These are phyloP conservation scores for Ajuga chamaepitys DNA, from an alignment of 257 asterid genomes.

Conservation along the genomic window DNA sequence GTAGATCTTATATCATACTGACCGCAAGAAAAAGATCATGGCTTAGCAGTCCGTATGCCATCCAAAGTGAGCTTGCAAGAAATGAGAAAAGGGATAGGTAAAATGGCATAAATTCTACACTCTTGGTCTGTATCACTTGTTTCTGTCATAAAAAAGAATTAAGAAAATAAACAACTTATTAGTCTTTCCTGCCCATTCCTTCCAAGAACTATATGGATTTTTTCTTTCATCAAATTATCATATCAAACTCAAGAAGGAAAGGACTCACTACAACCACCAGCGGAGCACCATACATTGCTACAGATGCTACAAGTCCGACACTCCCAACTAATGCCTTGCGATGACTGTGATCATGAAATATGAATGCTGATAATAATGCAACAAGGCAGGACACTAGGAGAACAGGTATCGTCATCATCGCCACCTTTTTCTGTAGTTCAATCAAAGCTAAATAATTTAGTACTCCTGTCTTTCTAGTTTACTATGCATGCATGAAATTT, in stretches of 20 bases:
- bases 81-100: slow-evolving; percentile 73
- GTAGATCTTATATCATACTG: slow-evolving; percentile 10
- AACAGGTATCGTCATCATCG: slow-evolving; percentile 28
- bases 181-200: not conserved
- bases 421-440: slow-evolving; percentile 46
- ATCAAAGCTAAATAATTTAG: not conserved
- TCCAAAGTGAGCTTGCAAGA: slow-evolving; percentile 66
- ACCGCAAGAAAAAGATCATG: slow-evolving; percentile 77
- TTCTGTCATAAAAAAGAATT: slow-evolving; percentile 32
- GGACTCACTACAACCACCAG: slow-evolving; percentile 56
- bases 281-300: slow-evolving; percentile 77
- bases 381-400: slow-evolving; percentile 25
- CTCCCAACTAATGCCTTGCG: slow-evolving; percentile 75
- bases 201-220: not conserved
- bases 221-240: not conserved
- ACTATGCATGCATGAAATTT: not conserved
- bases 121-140: slow-evolving; percentile 66
- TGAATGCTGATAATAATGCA: slow-evolving; percentile 36
- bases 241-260: not conserved
- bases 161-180: not conserved
- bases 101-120: slow-evolving; percentile 89
- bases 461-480: not conserved
- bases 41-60: slow-evolving; percentile 68
- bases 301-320: slow-evolving; percentile 58
- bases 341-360: slow-evolving; percentile 39